phyloP scores from a whole-genome alignment of 2,329 filamentous ascomycete genomes.

The Trichoderma aggressivum region DNA sequence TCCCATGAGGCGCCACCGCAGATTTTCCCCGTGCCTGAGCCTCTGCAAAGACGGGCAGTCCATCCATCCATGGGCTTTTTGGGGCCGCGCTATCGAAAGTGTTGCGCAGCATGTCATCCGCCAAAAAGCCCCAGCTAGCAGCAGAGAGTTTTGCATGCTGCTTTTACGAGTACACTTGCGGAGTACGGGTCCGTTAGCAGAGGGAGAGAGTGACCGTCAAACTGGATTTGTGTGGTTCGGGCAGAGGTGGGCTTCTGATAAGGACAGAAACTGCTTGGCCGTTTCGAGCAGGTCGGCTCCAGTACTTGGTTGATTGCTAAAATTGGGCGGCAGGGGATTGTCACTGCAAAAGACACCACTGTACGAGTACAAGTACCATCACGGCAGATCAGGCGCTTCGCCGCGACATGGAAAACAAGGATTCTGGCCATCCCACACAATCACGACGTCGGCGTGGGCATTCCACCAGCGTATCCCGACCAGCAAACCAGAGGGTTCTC shows the following conservation, averaged over 20 bases:
- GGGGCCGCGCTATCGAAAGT: constrained; percentile 8
- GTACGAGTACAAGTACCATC: no score
- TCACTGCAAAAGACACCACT: neutral
- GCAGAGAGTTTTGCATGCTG: neutral
- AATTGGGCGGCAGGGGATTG: neutral
- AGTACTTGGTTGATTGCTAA: neutral
- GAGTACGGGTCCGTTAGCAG: neutral
- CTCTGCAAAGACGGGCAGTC: neutral
- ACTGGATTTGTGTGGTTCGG: neutral
- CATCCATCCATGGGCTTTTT: neutral
- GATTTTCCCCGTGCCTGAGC: constrained; percentile 1
- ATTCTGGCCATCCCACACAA: neutral
- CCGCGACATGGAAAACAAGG: neutral
- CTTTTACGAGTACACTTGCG: neutral
- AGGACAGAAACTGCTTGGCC: neutral
- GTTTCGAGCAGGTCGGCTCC: constrained; percentile 4
- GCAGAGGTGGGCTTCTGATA: neutral
- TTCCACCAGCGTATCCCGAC: neutral
- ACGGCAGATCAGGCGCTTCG: neutral
- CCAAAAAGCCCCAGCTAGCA: neutral
- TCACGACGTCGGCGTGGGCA: neutral
- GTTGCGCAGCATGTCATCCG: constrained; percentile 4
- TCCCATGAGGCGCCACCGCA: constrained; percentile 3
- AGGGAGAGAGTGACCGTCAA: neutral
- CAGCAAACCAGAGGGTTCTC: neutral